phyloP scores from a whole-genome alignment of 371 early-diverging fungal genomes.

The Mortierella polycephala region DNA sequence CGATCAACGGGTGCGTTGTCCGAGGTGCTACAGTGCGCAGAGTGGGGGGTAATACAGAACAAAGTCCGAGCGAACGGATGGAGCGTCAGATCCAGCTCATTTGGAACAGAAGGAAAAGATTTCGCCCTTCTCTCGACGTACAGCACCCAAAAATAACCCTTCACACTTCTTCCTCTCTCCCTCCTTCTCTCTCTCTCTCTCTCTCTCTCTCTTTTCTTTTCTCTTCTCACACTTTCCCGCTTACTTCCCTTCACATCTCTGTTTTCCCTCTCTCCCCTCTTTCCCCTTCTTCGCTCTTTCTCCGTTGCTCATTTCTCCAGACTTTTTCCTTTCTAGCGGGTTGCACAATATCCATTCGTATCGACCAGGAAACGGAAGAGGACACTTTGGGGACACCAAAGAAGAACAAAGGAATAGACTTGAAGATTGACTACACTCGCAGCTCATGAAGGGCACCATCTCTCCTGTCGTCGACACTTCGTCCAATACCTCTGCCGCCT shows the following conservation, averaged over 20 bases:
- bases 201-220: constrained; percentile 1
- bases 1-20: no score
- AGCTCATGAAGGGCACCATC: constrained; percentile 22
- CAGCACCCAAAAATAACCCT: neutral
- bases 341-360: no score
- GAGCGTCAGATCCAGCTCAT: no score
- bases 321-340: neutral
- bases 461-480: constrained; percentile 6
- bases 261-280: neutral
- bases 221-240: neutral
- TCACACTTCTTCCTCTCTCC: neutral
- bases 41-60: no score
- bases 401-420: neutral
- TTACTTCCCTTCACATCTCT: neutral
- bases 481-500: neutral
- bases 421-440: neutral
- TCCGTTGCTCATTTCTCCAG: neutral
- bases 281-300: neutral
- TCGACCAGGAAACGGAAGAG: no score
- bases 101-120: no score
- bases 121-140: neutral
- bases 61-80: no score
- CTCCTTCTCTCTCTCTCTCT: neutral
- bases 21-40: no score
- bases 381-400: neutral